These are phyloP conservation scores for Mycocentrospora acerina DNA, from an alignment of 2,329 filamentous ascomycete genomes.

Conservation along the genomic window DNA sequence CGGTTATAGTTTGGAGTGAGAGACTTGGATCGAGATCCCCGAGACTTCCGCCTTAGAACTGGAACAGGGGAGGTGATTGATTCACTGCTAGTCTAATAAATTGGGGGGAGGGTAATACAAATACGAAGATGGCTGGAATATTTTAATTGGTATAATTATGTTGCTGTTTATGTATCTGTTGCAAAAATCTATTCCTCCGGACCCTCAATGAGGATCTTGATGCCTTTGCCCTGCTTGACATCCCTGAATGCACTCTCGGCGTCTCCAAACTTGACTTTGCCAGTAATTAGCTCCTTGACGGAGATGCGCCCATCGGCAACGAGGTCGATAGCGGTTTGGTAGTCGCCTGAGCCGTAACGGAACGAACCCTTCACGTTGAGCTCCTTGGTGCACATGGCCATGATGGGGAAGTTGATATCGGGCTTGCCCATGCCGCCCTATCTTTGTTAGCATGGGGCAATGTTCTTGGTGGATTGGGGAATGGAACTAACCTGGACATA, in stretches of 20 bases:
- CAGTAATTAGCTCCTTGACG: slow-evolving; percentile 77
- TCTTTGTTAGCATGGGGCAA: background rate
- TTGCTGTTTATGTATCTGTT: too few species aligned
- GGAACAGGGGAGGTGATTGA: too few species aligned
- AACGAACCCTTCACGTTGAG: slow-evolving; percentile 85
- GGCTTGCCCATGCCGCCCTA: slow-evolving; percentile 76
- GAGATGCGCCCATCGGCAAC: slow-evolving; percentile 70
- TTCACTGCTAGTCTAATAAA: too few species aligned
- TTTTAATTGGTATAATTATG: background rate
- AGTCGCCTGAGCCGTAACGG: slow-evolving; percentile 86
- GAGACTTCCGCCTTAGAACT: too few species aligned
- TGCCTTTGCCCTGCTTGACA: slow-evolving; percentile 80
- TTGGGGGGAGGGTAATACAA: too few species aligned
- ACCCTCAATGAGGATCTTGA: slow-evolving; percentile 61
- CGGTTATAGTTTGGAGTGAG: too few species aligned
- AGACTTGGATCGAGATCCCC: too few species aligned
- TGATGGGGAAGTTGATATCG: slow-evolving; percentile 89
- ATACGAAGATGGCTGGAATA: too few species aligned
- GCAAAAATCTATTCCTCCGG: slow-evolving; percentile 31
- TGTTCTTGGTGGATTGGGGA: background rate
- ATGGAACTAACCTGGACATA: slow-evolving; percentile 46
- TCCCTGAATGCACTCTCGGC: slow-evolving; percentile 86
- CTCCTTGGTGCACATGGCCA: slow-evolving; percentile 87
- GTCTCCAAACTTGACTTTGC: slow-evolving; percentile 74
- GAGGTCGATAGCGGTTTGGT: slow-evolving; percentile 77